Conservation (phyloP, 2,329 filamentous ascomycete species). For the Trichophyton verrucosum region DNA sequence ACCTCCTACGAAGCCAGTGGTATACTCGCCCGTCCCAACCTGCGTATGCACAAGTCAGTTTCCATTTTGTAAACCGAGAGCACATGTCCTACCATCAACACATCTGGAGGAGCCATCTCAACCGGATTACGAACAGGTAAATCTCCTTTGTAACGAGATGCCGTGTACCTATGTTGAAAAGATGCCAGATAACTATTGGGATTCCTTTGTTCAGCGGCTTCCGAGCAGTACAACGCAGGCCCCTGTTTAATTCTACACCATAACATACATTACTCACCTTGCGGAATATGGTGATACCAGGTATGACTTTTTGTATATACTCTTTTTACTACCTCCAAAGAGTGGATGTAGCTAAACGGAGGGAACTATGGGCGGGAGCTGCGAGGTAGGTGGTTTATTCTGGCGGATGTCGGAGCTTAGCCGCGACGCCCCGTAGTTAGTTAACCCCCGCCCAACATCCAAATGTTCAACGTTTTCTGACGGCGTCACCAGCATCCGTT, state of each 20-base stretch:
- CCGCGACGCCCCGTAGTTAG: neutral
- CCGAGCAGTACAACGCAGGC: neutral
- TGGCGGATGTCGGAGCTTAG: neutral
- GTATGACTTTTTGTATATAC: too few species aligned
- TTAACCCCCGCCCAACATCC: neutral
- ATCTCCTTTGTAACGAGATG: neutral
- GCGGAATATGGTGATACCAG: too few species aligned
- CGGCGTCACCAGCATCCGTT: too few species aligned
- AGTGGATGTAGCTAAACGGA: too few species aligned
- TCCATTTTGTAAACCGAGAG: neutral
- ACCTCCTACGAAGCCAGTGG: constrained; percentile 80
- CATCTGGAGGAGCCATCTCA: constrained; percentile 41
- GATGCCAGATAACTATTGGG: neutral
- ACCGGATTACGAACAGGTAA: neutral
- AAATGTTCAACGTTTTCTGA: neutral
- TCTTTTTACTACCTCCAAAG: too few species aligned
- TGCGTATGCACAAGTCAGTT: constrained; percentile 21
- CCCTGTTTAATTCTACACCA: too few species aligned
- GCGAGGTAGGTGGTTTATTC: neutral
- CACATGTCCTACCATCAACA: constrained; percentile 48
- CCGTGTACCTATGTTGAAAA: neutral
- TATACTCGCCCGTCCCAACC: constrained; percentile 93
- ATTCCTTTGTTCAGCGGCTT: neutral
- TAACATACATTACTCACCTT: too few species aligned
- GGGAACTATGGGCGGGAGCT: neutral